Evolutionary conservation across 1,284 basidiomycete genomes (phyloP).

Genomic region (Ustilago bromivora): DNA sequence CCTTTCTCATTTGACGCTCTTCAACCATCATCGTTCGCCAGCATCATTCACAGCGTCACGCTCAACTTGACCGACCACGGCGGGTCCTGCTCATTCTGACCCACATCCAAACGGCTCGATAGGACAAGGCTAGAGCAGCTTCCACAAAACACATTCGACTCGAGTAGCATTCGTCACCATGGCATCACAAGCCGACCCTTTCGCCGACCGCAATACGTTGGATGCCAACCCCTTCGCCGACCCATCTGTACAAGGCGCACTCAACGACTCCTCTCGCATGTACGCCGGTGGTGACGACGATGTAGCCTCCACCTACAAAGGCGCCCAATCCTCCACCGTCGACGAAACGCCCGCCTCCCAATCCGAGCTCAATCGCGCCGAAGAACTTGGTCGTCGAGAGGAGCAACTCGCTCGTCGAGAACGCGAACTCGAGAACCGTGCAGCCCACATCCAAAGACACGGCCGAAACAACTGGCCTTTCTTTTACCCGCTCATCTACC

Average conservation of each 20-base stretch:
- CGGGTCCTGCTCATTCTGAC: no score
- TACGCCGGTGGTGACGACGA: constrained; percentile 53
- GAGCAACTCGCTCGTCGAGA: constrained; percentile 83
- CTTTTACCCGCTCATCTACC: constrained; percentile 92
- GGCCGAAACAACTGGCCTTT: constrained; percentile 91
- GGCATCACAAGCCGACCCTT: constrained; percentile 52
- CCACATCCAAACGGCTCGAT: no score
- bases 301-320: constrained; percentile 46
- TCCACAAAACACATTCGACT: no score
- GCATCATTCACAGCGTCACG: no score
- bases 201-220: constrained; percentile 62
- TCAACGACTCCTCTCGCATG: constrained; percentile 53
- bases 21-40: no score
- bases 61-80: no score
- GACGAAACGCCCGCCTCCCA: constrained; percentile 46
- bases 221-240: constrained; percentile 70
- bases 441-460: constrained; percentile 80
- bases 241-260: constrained; percentile 67
- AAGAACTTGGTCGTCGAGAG: constrained; percentile 80
- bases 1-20: no score
- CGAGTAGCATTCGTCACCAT: constrained; percentile 8
- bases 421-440: constrained; percentile 74
- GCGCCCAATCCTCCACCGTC: constrained; percentile 1
- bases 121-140: no score
- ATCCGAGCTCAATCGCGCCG: constrained; percentile 72